phyloP scores from a whole-genome alignment of 345 rosid genomes.

The Citropsis articulata region DNA sequence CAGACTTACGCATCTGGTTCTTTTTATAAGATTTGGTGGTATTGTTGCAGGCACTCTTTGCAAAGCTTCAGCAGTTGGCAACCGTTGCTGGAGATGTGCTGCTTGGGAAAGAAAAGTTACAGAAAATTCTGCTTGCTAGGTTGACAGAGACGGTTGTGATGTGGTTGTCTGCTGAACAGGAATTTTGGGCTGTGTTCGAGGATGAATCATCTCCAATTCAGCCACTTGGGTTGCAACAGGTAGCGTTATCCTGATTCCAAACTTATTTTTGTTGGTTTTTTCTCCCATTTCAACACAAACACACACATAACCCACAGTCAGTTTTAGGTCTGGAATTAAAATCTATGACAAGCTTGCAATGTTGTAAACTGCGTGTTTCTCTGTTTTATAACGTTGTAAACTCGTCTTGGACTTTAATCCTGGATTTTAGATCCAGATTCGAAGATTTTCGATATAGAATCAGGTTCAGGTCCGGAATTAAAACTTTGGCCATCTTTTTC shows the following conservation, averaged over 20 bases:
- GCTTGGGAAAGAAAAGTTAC: conserved; percentile 85
- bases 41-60: conserved; percentile 76
- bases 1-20: neutral
- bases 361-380: too few species aligned
- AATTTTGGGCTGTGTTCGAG: conserved; percentile 92
- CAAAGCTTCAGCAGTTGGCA: conserved; percentile 94
- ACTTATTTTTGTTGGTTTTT: neutral
- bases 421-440: too few species aligned
- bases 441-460: too few species aligned
- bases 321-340: too few species aligned
- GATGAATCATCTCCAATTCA: conserved; percentile 72
- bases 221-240: conserved; percentile 87
- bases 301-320: too few species aligned
- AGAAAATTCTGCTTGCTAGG: conserved; percentile 88
- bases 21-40: conserved; percentile 4
- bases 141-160: conserved; percentile 93
- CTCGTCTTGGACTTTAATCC: too few species aligned
- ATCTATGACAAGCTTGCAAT: too few species aligned
- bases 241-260: conserved; percentile 19
- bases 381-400: too few species aligned
- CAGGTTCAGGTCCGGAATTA: too few species aligned
- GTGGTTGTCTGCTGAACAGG: conserved; percentile 93
- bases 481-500: neutral
- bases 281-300: neutral
- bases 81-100: conserved; percentile 93